A percentile compares a stretch with the other conserved stretches of the same genome.
These are phyloP conservation scores for Pseudotulostoma volvatum DNA, from an alignment of 495 filamentous ascomycete species.

Conservation along the genomic window DNA sequence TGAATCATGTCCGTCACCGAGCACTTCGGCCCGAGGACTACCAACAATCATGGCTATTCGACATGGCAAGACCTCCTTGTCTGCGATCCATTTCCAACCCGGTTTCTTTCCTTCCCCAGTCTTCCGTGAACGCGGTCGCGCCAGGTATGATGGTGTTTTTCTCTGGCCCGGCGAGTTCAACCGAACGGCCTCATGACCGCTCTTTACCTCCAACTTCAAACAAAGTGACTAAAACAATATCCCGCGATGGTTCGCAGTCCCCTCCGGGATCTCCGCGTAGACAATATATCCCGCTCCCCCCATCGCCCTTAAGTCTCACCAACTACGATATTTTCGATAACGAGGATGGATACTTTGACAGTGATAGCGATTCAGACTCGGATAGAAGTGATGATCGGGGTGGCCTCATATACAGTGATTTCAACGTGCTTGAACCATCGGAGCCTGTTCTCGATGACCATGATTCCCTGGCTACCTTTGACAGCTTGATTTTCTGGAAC, in stretches of 20 bases:
- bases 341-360: slow-evolving; percentile 18
- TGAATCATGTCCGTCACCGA: slow-evolving; percentile 29
- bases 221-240: not conserved
- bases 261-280: slow-evolving; percentile 6
- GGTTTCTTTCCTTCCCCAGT: not conserved
- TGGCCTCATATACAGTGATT: slow-evolving; percentile 10
- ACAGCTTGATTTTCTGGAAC: not conserved
- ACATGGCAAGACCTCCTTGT: not conserved
- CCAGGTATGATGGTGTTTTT: not conserved
- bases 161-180: not conserved
- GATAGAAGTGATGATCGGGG: slow-evolving; percentile 2
- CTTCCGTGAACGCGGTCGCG: not conserved
- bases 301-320: slow-evolving; percentile 25
- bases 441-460: slow-evolving; percentile 7
- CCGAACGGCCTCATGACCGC: too few relatives aligned
- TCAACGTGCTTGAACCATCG: slow-evolving; percentile 7
- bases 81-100: not conserved
- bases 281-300: slow-evolving; percentile 16
- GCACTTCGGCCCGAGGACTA: not conserved
- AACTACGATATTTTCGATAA: slow-evolving; percentile 34
- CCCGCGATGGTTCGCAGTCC: not conserved
- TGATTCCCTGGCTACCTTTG: slow-evolving; percentile 8
- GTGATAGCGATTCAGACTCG: slow-evolving; percentile 12
- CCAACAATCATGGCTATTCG: not conserved
- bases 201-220: not conserved